A percentile compares a stretch with the other conserved stretches of the same genome.
Evolutionary conservation across 1,139 yeast genomes (phyloP).

Genomic region (Saccharomycopsis hybrid): DNA sequence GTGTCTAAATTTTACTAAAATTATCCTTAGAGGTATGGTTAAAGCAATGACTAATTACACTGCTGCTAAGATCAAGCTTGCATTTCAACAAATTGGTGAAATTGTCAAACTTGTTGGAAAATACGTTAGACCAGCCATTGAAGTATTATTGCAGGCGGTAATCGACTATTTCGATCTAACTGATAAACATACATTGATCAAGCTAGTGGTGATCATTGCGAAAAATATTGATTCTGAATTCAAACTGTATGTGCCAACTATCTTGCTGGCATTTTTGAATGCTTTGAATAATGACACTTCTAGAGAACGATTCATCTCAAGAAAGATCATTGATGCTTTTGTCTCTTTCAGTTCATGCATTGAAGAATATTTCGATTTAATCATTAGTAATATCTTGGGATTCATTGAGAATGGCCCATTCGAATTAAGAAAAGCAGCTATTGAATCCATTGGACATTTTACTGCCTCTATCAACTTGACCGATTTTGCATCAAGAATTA

Average conservation of each 20-base stretch:
- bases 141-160: conserved; percentile 69
- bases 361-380: conserved; percentile 82
- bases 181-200: conserved; percentile 72
- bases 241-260: conserved; percentile 71
- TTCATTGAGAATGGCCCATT: conserved; percentile 64
- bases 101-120: conserved; percentile 79
- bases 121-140: conserved; percentile 78
- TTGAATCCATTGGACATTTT: conserved; percentile 78
- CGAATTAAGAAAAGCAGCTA: conserved; percentile 62
- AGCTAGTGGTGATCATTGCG: conserved; percentile 78
- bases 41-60: conserved; percentile 83
- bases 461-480: conserved; percentile 67
- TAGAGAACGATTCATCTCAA: conserved; percentile 55
- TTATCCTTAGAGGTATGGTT: conserved; percentile 82
- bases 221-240: conserved; percentile 89
- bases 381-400: conserved; percentile 77
- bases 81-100: conserved; percentile 82
- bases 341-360: conserved; percentile 82
- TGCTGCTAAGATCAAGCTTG: conserved; percentile 75
- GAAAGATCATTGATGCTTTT: conserved; percentile 75
- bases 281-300: conserved; percentile 60
- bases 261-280: conserved; percentile 68
- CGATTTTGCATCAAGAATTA: conserved; percentile 86
- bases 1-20: conserved; percentile 80
- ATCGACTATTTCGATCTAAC: conserved; percentile 66